Evolutionary conservation across 116 monocot genomes (phyloP).

Genomic region (Dioscorea cayenensis): DNA sequence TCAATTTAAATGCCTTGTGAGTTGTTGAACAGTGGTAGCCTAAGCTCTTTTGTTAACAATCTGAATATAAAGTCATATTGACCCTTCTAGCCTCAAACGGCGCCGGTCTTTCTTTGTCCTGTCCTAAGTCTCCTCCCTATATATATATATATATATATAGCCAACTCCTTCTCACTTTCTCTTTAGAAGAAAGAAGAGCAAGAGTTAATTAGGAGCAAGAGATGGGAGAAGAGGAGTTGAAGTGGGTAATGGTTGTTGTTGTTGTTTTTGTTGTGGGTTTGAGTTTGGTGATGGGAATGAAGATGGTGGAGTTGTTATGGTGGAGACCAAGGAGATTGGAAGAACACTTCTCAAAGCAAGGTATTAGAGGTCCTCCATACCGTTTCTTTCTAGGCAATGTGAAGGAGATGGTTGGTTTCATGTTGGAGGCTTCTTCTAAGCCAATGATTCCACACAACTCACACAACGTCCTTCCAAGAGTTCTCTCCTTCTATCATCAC

Average conservation of each 20-base stretch:
- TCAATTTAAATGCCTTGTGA: no score
- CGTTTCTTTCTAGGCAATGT: constrained; percentile 49
- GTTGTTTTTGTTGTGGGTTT: constrained; percentile 1
- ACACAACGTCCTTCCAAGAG: constrained; percentile 55
- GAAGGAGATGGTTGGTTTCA: constrained; percentile 45
- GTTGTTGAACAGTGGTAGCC: no score
- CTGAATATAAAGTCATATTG: constrained; percentile 1
- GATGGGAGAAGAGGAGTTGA: constrained; percentile 8
- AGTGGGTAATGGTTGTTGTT: constrained; percentile 10
- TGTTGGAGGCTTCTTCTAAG: constrained; percentile 46
- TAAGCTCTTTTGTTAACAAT: no score
- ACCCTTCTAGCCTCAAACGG: constrained; percentile 33
- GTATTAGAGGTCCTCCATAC: constrained; percentile 37
- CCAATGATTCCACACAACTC: constrained; percentile 30
- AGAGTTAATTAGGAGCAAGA: not conserved
- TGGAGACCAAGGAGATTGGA: constrained; percentile 53
- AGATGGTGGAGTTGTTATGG: constrained; percentile 38
- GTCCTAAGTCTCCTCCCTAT: not conserved
- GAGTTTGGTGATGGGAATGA: constrained; percentile 19
- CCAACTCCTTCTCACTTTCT: constrained; percentile 15
- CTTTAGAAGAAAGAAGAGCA: not conserved
- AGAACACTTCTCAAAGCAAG: constrained; percentile 46
- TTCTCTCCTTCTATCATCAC: constrained; percentile 64
- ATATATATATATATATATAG: constrained; percentile 5
- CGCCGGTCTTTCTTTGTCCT: constrained; percentile 17